Base-by-base conservation (phyloP, 2,329 filamentous ascomycete species). In the Cladosporium sp. region DNA sequence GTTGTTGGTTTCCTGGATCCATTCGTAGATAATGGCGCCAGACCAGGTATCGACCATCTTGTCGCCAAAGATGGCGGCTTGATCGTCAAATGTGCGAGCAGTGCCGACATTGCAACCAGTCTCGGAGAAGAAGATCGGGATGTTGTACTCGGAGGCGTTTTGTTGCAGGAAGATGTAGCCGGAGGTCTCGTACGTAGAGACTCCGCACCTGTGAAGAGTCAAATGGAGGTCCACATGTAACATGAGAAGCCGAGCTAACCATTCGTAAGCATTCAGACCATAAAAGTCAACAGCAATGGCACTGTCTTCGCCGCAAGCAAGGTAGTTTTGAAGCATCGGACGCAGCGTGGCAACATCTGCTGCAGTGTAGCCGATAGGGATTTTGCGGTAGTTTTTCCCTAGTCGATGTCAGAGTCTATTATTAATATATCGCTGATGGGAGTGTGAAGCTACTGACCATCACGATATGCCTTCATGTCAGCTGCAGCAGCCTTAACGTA, bases 71-170 rank as follows among this genome's bases (percentile, higher is more conserved):
- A 96, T 91, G 59, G 91, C 88, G 49, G 85, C 83, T 78, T 95
- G 91, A 74, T 96, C 90, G 28, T 83, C 82, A 74, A 91, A 92
- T 1, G 83, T 79, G 52, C 90, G 85, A 0, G 89, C 88, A 1
- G 80, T 79, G 0, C 83, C 82, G 6, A 81, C 83, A 75, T 91
- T 93, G 84, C 92, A 96, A 66, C 92, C 92, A 3, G 91, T 95
- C 79, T 96, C 92, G 37, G 91, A 93, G 79, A 96, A 92, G 83
- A 93, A 93, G 72, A 95, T 92, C 23, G 91, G 92, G n/a, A 96
- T 87, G 56, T 88, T 89, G 78, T 92, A 93, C 72, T 86, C 78
- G 44, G 84, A 84, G 6, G 90, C 88, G 69, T 90, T 88, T 62
- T 82, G 77, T 76, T 92, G 84, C 31, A 96, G 86, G 68, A 82